Conservation (phyloP, 2,329 filamentous ascomycete genomes). For the Ceratocystis eucalypticola region DNA sequence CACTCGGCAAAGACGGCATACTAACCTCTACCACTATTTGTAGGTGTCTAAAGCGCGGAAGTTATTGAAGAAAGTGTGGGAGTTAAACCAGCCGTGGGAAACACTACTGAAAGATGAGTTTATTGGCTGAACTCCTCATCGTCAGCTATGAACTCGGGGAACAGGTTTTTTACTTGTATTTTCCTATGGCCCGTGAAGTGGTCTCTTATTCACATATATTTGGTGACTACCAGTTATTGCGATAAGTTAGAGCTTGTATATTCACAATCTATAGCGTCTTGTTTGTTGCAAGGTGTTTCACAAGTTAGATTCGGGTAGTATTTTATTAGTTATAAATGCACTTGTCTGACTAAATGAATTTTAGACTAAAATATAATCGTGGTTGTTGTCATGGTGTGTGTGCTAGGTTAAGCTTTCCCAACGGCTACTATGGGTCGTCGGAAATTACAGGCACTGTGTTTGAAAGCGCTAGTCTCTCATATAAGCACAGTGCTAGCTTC, state of each 20-base stretch:
- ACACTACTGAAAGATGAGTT: constrained; percentile 53
- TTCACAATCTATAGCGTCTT: not conserved
- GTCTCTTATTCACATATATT: not conserved
- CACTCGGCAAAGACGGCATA: constrained; percentile 14
- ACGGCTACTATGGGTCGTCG: too few species aligned
- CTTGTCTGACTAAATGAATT: not conserved
- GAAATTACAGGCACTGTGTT: not conserved
- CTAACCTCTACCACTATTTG: constrained; percentile 2
- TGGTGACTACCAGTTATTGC: not conserved
- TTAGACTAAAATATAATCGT: too few species aligned
- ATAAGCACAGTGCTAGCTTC: not conserved
- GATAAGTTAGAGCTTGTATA: not conserved
- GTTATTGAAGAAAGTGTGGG: constrained; percentile 57
- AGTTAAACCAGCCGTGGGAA: constrained; percentile 55
- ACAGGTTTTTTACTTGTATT: not conserved
- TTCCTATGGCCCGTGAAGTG: not conserved
- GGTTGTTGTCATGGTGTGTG: too few species aligned
- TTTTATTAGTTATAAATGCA: too few species aligned
- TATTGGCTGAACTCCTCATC: constrained; percentile 38
- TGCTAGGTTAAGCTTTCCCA: too few species aligned
- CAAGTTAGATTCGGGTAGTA: too few species aligned
- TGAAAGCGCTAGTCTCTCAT: not conserved
- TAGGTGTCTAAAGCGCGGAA: constrained; percentile 46
- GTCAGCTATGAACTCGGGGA: not conserved
- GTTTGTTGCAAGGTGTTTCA: not conserved